Conservation (phyloP, 176 grass and related monocot genomes). For the Carex scoparia region DNA sequence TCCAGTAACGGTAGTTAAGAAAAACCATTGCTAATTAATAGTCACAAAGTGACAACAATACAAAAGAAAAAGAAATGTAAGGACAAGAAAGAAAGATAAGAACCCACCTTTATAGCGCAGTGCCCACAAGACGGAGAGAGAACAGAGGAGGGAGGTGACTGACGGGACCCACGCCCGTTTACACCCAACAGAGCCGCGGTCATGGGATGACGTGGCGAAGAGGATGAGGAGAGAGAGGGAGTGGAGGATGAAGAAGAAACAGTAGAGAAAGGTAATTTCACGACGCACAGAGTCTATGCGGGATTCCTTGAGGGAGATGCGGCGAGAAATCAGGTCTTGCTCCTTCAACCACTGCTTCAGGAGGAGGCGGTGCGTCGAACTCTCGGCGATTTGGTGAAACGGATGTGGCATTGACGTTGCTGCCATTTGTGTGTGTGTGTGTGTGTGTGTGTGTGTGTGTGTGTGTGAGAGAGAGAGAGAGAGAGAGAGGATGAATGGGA, state of each 20-base stretch:
- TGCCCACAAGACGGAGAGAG: constrained; percentile 72
- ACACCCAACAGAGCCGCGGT: neutral
- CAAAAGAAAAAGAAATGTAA: neutral
- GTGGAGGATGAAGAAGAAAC: constrained; percentile 79
- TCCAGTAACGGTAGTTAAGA: neutral
- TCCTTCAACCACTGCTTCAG: constrained; percentile 92
- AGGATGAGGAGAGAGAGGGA: constrained; percentile 63
- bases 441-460: neutral
- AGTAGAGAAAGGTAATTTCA: constrained; percentile 78
- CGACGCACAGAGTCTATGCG: constrained; percentile 57
- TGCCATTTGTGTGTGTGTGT: constrained; percentile 4
- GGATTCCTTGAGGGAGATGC: constrained; percentile 71
- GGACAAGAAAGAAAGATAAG: neutral
- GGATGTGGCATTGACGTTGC: constrained; percentile 36
- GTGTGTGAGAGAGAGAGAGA: neutral
- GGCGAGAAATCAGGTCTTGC: constrained; percentile 64
- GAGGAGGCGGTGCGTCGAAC: constrained; percentile 78
- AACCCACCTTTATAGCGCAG: constrained; percentile 66
- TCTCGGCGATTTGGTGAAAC: constrained; percentile 69
- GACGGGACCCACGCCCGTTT: constrained; percentile 73
- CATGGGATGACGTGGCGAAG: constrained; percentile 27
- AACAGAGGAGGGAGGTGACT: constrained; percentile 66
- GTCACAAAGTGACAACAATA: neutral
- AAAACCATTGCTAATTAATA: neutral
- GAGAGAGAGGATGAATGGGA: constrained; percentile 1